Evolutionary conservation across 768 basidiomycete genomes (phyloP).

Genomic region (Tricholoma furcatifolium): DNA sequence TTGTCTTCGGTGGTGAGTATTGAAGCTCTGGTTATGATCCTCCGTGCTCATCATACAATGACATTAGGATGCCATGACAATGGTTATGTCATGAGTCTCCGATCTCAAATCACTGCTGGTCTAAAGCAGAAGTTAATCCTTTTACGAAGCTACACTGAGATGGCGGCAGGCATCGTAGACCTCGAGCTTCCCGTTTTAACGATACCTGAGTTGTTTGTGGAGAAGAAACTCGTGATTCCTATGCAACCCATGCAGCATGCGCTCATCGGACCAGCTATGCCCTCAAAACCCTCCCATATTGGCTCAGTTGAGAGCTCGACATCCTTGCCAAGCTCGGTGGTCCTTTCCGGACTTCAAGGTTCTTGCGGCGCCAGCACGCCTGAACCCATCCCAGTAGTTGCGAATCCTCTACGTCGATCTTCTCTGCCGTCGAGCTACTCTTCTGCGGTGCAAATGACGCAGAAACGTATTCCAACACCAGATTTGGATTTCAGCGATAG

Average conservation of each 20-base stretch:
- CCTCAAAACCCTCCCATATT: slow-evolving; percentile 4
- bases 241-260: slow-evolving; percentile 13
- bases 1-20: slow-evolving; percentile 64
- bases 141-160: slow-evolving; percentile 59
- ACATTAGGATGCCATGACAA: slow-evolving; percentile 66
- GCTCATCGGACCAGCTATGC: background rate
- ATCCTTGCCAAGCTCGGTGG: slow-evolving; percentile 6
- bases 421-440: slow-evolving; percentile 40
- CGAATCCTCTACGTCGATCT: slow-evolving; percentile 9
- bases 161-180: slow-evolving; percentile 58
- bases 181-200: slow-evolving; percentile 53
- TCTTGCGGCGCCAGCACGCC: slow-evolving; percentile 19
- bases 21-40: background rate
- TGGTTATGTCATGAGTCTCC: slow-evolving; percentile 64
- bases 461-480: slow-evolving; percentile 31
- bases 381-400: slow-evolving; percentile 16
- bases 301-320: slow-evolving; percentile 2
- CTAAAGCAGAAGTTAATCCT: slow-evolving; percentile 64
- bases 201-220: slow-evolving; percentile 59
- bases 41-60: background rate
- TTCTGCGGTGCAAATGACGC: slow-evolving; percentile 33
- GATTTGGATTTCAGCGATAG: slow-evolving; percentile 44
- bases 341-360: slow-evolving; percentile 21
- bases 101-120: slow-evolving; percentile 63
- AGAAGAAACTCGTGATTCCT: slow-evolving; percentile 45